A percentile compares a stretch with the other conserved stretches of the same genome.
These are phyloP conservation scores for Beauveria sp. DNA, from an alignment of 2,329 filamentous ascomycete species.

Conservation along the genomic window DNA sequence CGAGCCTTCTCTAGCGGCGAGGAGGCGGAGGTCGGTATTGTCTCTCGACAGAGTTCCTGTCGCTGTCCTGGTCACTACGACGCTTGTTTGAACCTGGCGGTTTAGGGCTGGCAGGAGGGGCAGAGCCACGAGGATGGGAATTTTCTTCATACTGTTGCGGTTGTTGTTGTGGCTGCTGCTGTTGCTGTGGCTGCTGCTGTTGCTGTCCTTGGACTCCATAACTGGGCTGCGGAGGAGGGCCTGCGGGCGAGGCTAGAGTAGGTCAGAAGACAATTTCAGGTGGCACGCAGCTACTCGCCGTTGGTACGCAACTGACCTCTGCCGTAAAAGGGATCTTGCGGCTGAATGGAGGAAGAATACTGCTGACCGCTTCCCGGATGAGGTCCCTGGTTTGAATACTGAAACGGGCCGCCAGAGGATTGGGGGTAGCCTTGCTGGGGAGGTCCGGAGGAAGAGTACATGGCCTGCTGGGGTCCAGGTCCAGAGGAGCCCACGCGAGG, in stretches of 20 bases:
- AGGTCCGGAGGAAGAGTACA: conserved; percentile 26
- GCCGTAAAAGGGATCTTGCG: conserved; percentile 48
- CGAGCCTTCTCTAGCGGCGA: conserved; percentile 25
- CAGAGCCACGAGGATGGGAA: conserved; percentile 31
- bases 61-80: conserved; percentile 35
- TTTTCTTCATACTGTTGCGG: conserved; percentile 41
- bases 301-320: conserved; percentile 47
- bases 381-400: conserved; percentile 27
- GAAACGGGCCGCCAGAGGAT: conserved; percentile 21
- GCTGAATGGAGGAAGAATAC: conserved; percentile 33
- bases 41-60: conserved; percentile 31
- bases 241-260: conserved; percentile 47
- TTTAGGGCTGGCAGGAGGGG: conserved; percentile 32
- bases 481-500: conserved; percentile 23
- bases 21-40: conserved; percentile 29
- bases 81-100: conserved; percentile 31
- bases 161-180: conserved; percentile 17
- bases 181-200: conserved; percentile 21
- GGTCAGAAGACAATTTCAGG: conserved; percentile 8
- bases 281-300: conserved; percentile 12
- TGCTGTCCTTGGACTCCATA: conserved; percentile 31
- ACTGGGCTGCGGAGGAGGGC: conserved; percentile 24
- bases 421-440: conserved; percentile 26
- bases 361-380: conserved; percentile 23
- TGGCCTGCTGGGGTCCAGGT: conserved; percentile 24